Evolutionary conservation across 2,329 filamentous ascomycete species (phyloP).

Genomic region (Penicillium frequentans): DNA sequence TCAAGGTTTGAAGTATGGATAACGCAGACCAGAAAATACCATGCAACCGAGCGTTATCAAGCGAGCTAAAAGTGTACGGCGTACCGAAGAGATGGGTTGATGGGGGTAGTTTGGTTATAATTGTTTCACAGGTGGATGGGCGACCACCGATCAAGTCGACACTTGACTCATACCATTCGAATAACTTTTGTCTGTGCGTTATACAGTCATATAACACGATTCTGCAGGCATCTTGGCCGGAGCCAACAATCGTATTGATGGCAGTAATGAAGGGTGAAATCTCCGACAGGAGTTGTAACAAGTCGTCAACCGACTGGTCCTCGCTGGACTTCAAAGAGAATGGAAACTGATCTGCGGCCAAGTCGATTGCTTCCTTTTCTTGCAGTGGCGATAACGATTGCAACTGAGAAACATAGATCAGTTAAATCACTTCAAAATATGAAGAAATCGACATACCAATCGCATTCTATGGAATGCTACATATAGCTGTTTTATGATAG

Average conservation of each 20-base stretch:
- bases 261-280: not conserved
- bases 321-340: not conserved
- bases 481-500: not conserved
- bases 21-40: conserved; percentile 2
- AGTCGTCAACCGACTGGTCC: not conserved
- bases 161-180: not conserved
- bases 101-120: not conserved
- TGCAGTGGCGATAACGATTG: conserved; percentile 4
- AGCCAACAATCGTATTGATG: not conserved
- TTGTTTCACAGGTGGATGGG: not conserved
- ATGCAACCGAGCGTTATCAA: conserved; percentile 5
- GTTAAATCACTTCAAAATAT: not conserved
- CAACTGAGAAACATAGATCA: conserved; percentile 1
- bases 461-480: conserved; percentile 2
- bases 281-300: conserved; percentile 3
- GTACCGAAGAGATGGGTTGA: conserved; percentile 3
- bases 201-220: not conserved
- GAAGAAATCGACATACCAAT: not conserved
- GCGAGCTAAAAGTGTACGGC: conserved; percentile 3
- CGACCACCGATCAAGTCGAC: not conserved
- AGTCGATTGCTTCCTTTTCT: not conserved
- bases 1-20: conserved; percentile 5
- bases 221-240: not conserved
- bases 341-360: not conserved
- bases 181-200: not conserved